phyloP scores from a whole-genome alignment of 2,329 filamentous ascomycete species.

The Bipolaris oryzae region DNA sequence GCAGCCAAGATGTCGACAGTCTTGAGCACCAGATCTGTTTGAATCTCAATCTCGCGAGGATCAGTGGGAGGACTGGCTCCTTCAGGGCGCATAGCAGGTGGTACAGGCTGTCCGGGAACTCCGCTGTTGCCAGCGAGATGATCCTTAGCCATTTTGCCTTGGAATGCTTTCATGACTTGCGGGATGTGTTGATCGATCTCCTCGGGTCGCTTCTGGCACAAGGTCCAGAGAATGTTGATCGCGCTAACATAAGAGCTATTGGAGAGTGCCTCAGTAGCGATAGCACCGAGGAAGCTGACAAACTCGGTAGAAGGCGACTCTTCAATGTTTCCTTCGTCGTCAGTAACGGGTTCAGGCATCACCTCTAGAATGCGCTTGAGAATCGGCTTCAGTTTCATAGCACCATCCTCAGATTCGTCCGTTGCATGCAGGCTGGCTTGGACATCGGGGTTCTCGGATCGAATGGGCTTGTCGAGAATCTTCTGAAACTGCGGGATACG shows the following conservation, averaged over 20 bases:
- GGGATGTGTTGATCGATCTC: conserved; percentile 89
- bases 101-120: conserved; percentile 42
- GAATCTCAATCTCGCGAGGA: conserved; percentile 82
- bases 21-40: conserved; percentile 90
- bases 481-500: conserved; percentile 81
- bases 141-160: conserved; percentile 88
- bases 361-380: conserved; percentile 85
- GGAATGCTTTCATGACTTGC: conserved; percentile 90
- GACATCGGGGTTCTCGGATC: conserved; percentile 86
- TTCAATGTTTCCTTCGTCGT: conserved; percentile 80
- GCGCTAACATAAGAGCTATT: conserved; percentile 82
- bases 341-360: conserved; percentile 80
- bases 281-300: conserved; percentile 79
- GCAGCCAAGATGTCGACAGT: conserved; percentile 90
- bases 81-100: conserved; percentile 57
- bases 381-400: conserved; percentile 67
- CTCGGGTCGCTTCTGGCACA: conserved; percentile 81
- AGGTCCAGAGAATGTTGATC: conserved; percentile 91
- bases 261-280: conserved; percentile 85
- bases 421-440: conserved; percentile 87
- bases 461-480: conserved; percentile 85
- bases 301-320: conserved; percentile 83
- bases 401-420: conserved; percentile 71
- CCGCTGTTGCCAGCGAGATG: conserved; percentile 73
- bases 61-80: conserved; percentile 67